A percentile compares a stretch with the other conserved stretches of the same genome.
Evolutionary conservation across 176 grass and related monocot genomes (phyloP).

Genomic region (Dendrocalamus sinicus): DNA sequence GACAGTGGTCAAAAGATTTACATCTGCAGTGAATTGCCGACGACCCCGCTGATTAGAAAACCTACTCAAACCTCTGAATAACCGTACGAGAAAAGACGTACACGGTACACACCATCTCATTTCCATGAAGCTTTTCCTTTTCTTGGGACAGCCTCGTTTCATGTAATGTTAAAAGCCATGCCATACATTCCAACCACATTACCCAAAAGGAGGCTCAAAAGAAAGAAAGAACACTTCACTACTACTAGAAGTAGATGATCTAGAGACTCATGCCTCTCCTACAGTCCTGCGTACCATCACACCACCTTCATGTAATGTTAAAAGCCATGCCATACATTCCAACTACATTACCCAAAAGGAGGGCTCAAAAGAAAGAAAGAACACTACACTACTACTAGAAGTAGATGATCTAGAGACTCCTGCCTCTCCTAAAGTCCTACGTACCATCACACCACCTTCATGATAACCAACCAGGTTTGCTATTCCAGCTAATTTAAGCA

Average conservation of each 20-base stretch:
- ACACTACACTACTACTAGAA: neutral
- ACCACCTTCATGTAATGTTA: slow-evolving; percentile 45
- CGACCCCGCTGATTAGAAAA: slow-evolving; percentile 24
- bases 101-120: neutral
- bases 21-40: slow-evolving; percentile 31
- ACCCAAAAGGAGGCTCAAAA: slow-evolving; percentile 39
- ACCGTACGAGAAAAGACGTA: neutral
- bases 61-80: neutral
- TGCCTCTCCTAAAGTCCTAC: slow-evolving; percentile 13
- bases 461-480: slow-evolving; percentile 16
- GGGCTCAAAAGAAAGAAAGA: slow-evolving; percentile 42
- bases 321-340: slow-evolving; percentile 25
- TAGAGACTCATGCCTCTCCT: slow-evolving; percentile 19
- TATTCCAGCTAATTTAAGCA: neutral
- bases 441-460: slow-evolving; percentile 39
- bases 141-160: slow-evolving; percentile 43
- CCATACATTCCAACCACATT: slow-evolving; percentile 30
- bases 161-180: slow-evolving; percentile 36
- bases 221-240: slow-evolving; percentile 23
- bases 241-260: neutral
- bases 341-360: slow-evolving; percentile 33
- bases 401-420: slow-evolving; percentile 19
- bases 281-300: slow-evolving; percentile 29
- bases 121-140: slow-evolving; percentile 14
- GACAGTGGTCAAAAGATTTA: slow-evolving; percentile 66